Conservation (phyloP, 306 rosid genomes). For the Cicer chorassanicum region DNA sequence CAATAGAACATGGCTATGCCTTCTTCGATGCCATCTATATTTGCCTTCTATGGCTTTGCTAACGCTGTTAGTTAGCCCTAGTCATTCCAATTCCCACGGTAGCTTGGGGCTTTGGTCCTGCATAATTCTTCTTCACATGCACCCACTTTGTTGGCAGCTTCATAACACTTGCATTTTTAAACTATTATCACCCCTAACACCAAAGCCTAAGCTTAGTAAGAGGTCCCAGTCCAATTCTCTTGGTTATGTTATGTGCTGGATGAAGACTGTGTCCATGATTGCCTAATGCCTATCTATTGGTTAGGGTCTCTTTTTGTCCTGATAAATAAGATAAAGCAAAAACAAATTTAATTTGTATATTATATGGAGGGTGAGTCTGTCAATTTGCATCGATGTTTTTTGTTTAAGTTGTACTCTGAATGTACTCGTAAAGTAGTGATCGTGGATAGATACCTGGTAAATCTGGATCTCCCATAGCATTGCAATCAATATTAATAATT, state of each 20-base stretch:
- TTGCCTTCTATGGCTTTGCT: not conserved
- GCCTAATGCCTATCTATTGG: not conserved
- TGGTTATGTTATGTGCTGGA: not conserved
- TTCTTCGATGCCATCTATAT: not conserved
- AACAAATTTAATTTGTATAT: not conserved
- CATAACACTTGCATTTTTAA: not conserved
- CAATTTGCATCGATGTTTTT: not conserved
- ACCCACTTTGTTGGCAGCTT: not conserved
- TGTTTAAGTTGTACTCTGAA: conserved; percentile 15
- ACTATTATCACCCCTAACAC: conserved; percentile 2
- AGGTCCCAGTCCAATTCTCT: not conserved
- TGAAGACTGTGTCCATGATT: not conserved
- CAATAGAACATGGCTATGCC: not conserved
- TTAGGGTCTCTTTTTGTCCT: not conserved
- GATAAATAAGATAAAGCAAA: not conserved
- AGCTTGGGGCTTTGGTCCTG: no score
- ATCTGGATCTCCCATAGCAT: not conserved
- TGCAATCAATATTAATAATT: conserved; percentile 2
- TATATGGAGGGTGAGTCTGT: not conserved
- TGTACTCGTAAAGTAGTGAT: not conserved
- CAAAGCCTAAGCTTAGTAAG: not conserved
- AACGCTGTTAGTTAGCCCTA: not conserved
- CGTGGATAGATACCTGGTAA: not conserved
- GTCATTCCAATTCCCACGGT: not conserved
- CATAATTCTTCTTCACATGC: not conserved